Evolutionary conservation across 1,284 basidiomycete species (phyloP).

Genomic region (Coriolopsis trogii): DNA sequence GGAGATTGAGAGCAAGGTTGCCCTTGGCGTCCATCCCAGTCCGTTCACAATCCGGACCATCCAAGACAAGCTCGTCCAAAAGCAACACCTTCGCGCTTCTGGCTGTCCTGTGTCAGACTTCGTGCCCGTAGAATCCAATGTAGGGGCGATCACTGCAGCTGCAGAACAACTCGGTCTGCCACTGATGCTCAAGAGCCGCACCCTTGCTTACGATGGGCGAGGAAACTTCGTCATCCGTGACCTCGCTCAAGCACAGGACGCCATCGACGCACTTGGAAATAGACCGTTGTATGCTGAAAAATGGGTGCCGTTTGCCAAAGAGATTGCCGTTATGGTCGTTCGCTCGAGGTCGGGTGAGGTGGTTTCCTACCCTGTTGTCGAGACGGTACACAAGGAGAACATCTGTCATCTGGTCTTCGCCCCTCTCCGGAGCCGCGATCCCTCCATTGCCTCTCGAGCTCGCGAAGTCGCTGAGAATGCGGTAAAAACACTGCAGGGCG

Average conservation of each 20-base stretch:
- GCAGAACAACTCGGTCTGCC: conserved; percentile 76
- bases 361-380: conserved; percentile 88
- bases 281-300: conserved; percentile 90
- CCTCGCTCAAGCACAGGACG: conserved; percentile 56
- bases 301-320: conserved; percentile 89
- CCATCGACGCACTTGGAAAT: conserved; percentile 68
- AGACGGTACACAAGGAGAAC: conserved; percentile 95
- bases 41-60: conserved; percentile 87
- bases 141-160: conserved; percentile 59
- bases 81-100: conserved; percentile 69
- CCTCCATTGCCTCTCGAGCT: conserved; percentile 64
- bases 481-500: conserved; percentile 81
- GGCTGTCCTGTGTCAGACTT: conserved; percentile 81
- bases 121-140: conserved; percentile 56
- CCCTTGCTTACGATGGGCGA: conserved; percentile 94
- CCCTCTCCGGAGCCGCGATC: conserved; percentile 70
- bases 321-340: conserved; percentile 98
- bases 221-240: conserved; percentile 87
- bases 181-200: conserved; percentile 95
- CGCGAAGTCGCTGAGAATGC: conserved; percentile 83
- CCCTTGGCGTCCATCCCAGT: conserved; percentile 80
- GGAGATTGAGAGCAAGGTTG: conserved; percentile 55
- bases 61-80: conserved; percentile 95
- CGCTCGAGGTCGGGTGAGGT: conserved; percentile 78
- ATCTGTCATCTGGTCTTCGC: conserved; percentile 94